phyloP scores from a whole-genome alignment of 1,139 yeast genomes.

The Lodderomyces beijingensis region DNA sequence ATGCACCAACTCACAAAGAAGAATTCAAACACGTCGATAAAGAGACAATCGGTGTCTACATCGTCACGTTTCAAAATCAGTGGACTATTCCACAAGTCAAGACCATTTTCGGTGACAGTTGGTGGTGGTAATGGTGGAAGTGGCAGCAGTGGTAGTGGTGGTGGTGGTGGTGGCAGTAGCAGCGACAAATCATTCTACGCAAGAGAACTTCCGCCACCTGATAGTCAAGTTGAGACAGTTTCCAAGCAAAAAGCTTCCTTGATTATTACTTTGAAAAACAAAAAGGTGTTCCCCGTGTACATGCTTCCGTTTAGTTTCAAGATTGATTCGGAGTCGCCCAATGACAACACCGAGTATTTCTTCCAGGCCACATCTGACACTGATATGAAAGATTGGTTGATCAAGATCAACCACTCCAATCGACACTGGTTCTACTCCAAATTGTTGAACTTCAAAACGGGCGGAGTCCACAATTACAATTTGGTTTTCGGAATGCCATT shows the following conservation, averaged over 20 bases:
- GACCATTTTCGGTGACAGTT: slow-evolving; percentile 31
- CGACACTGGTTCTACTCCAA: slow-evolving; percentile 56
- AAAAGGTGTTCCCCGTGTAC: slow-evolving; percentile 53
- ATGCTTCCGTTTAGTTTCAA: slow-evolving; percentile 56
- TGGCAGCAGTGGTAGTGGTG: slow-evolving; percentile 31
- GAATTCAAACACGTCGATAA: slow-evolving; percentile 8
- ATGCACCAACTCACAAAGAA: not conserved
- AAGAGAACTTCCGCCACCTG: too few species aligned
- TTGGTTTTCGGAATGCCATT: slow-evolving; percentile 89
- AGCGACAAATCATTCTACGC: too few species aligned
- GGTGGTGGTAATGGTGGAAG: slow-evolving; percentile 43
- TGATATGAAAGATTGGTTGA: slow-evolving; percentile 77
- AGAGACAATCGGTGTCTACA: slow-evolving; percentile 30
- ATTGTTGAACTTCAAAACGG: slow-evolving; percentile 27
- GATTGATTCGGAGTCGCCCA: slow-evolving; percentile 42
- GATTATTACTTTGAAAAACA: slow-evolving; percentile 51
- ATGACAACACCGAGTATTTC: slow-evolving; percentile 48
- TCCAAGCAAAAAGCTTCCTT: slow-evolving; percentile 52
- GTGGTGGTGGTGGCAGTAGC: slow-evolving; percentile 38
- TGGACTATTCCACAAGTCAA: slow-evolving; percentile 39
- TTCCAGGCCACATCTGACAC: slow-evolving; percentile 65
- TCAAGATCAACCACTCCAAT: slow-evolving; percentile 43
- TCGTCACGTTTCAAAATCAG: slow-evolving; percentile 37
- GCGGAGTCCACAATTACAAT: slow-evolving; percentile 17
- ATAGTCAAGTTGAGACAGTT: too few species aligned